phyloP scores from a whole-genome alignment of 1,139 yeast species.

The Hansenula sp. region DNA sequence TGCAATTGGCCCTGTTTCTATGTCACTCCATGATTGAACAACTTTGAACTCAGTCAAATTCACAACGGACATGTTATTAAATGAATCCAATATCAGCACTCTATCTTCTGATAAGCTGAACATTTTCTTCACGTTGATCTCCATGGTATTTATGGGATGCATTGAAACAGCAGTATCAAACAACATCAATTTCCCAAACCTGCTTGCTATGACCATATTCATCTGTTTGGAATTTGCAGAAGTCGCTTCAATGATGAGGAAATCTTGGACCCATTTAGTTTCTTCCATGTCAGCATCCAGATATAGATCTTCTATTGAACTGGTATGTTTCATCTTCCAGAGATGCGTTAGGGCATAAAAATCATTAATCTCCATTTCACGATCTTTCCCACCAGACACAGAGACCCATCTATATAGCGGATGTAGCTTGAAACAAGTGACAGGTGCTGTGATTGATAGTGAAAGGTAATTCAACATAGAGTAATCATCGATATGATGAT shows the following conservation, averaged over 20 bases:
- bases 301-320: not conserved
- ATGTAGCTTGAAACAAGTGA: conserved; percentile 1
- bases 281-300: not conserved
- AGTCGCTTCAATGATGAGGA: not conserved
- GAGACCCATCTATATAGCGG: not conserved
- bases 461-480: not conserved
- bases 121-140: not conserved
- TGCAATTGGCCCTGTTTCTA: not conserved
- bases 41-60: not conserved
- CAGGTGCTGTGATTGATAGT: not conserved
- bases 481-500: not conserved
- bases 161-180: not conserved
- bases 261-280: conserved; percentile 2
- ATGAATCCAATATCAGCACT: not conserved
- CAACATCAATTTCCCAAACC: conserved; percentile 2
- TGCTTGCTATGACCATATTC: not conserved
- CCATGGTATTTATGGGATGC: not conserved
- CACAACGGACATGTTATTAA: not conserved
- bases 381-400: conserved; percentile 2
- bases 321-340: not conserved
- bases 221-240: not conserved
- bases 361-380: conserved; percentile 3
- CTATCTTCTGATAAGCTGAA: not conserved
- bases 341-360: conserved; percentile 1
- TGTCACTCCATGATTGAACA: not conserved